Base-by-base conservation (phyloP, 768 basidiomycete species). In the Thelephora aurantiotincta region DNA sequence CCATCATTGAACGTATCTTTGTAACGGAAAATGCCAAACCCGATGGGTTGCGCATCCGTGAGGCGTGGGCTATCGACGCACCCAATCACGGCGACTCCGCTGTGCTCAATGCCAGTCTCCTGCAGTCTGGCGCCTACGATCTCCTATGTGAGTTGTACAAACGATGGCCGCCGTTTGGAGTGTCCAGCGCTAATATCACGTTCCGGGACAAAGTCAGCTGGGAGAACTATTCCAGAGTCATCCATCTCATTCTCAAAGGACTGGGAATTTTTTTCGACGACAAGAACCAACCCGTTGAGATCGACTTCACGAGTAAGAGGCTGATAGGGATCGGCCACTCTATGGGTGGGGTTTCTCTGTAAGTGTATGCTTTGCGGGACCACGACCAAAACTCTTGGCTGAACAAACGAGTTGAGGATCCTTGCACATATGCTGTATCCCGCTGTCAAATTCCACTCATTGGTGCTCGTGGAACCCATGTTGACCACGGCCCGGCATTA, bases 31-130 rank as follows among this genome's bases (percentile, higher is more conserved):
- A 35, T 5, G 35, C 46, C 5, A 44, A 56, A 16, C 26, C 9
- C 9, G 50, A 54, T 1, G 30, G 45, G 6, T 51, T 62, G 11
- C 68, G 65, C 55, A 64, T 76, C 22, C 62, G 70, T 7, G 73
- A 76, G 43, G 63, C 65, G 5, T 75, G 72, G 74, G 59, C 69
- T 43, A 61, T 78, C 9, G 75, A 77, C 44, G 68, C 66, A 14
- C 70, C 74, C 1, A 77, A 77, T 51, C 74, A 77, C 49, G 75
- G 77, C 1, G 75, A 76, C 37, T 66, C 73, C 0, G 73, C 69
- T 5, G 49, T 64, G 1, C 48, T 77, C 44, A 79, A 77, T 50
- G 73, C 72, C 49, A 53, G 66, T 34, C 51, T 56, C 2, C 54
- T 77, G 48, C 54, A 55, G 38, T 62, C 38, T 11, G 38, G 57